phyloP scores from a whole-genome alignment of 192 early-diverging fungal species.

The Funneliformis geosporum region DNA sequence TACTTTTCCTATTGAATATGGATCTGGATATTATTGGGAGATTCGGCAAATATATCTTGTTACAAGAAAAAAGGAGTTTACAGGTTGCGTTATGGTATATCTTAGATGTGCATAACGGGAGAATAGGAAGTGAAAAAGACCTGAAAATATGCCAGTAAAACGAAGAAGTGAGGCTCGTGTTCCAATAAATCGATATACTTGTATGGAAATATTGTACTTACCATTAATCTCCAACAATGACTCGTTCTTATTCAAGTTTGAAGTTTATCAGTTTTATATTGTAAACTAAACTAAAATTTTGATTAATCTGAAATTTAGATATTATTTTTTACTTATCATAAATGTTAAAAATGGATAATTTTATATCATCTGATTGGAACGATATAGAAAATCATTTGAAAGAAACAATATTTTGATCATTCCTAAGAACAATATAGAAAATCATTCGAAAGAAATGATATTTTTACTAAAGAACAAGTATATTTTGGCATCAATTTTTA shows the following conservation, averaged over 20 bases:
- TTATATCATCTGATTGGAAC: no score
- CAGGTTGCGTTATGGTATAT: not conserved
- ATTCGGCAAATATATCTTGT: not conserved
- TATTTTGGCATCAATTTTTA: conserved; percentile 7
- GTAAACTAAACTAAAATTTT: no score
- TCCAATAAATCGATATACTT: conserved; percentile 12
- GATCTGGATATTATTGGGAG: conserved; percentile 14
- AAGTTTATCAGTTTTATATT: no score
- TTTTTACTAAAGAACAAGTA: not conserved
- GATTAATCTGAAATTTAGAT: no score
- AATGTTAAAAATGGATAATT: no score
- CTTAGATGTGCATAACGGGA: not conserved
- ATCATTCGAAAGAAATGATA: no score
- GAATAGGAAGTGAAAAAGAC: not conserved
- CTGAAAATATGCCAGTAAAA: not conserved
- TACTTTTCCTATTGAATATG: not conserved
- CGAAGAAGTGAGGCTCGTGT: conserved; percentile 1
- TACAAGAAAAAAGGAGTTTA: conserved; percentile 6
- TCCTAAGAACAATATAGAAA: no score
- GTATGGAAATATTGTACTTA: conserved; percentile 13
- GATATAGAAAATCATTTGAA: no score
- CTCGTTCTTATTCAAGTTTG: not conserved
- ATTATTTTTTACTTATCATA: no score
- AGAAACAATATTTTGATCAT: no score
- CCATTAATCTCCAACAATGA: not conserved